Conservation (phyloP, 495 filamentous ascomycete genomes). For the Podospora anserina region DNA sequence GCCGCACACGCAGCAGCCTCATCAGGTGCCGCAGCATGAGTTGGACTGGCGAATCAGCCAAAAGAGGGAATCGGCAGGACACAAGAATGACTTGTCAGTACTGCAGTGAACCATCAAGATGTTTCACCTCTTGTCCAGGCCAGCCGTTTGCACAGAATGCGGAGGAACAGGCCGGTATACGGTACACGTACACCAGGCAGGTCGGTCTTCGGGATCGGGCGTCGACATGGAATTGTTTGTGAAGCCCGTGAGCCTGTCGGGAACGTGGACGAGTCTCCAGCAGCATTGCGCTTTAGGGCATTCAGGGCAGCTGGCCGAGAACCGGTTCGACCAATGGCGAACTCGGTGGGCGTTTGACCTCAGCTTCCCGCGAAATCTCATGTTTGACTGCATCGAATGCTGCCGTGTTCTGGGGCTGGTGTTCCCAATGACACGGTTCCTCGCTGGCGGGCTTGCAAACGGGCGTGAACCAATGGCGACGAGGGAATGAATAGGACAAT, state of each 20-base stretch:
- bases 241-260: slow-evolving; percentile 8
- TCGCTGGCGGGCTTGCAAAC: slow-evolving; percentile 18
- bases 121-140: slow-evolving; percentile 25
- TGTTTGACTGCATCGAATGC: slow-evolving; percentile 31
- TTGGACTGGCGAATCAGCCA: slow-evolving; percentile 7
- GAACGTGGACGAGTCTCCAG: slow-evolving; percentile 14
- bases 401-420: slow-evolving; percentile 14
- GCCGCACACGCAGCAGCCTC: slow-evolving; percentile 16
- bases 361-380: slow-evolving; percentile 29
- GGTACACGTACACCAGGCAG: neutral
- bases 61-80: slow-evolving; percentile 7
- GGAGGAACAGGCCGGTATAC: neutral
- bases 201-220: slow-evolving; percentile 24
- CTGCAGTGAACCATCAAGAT: slow-evolving; percentile 22
- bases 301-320: slow-evolving; percentile 19
- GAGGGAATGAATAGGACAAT: slow-evolving; percentile 13
- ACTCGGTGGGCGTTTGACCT: slow-evolving; percentile 28
- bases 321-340: slow-evolving; percentile 23
- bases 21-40: neutral
- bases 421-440: slow-evolving; percentile 28
- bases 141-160: slow-evolving; percentile 23
- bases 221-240: slow-evolving; percentile 24
- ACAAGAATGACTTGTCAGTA: slow-evolving; percentile 25
- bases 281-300: slow-evolving; percentile 12
- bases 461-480: slow-evolving; percentile 20